These are phyloP conservation scores for Dictyostelium firmibasis DNA, from an alignment of 78 protist genomes.

Conservation along the genomic window DNA sequence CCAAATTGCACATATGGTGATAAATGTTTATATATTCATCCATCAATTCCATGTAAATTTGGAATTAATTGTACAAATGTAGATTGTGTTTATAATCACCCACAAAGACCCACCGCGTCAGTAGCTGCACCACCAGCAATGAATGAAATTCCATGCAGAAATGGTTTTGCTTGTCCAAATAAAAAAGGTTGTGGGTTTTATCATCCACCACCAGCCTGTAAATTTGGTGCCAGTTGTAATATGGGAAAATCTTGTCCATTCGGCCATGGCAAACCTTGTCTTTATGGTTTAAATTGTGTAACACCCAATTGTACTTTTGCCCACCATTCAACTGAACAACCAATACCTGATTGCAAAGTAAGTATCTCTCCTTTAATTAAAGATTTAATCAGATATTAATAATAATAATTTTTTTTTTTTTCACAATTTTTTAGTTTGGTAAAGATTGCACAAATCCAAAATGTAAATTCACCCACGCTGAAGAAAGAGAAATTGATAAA, in stretches of 20 bases:
- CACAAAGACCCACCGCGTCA: constrained; percentile 21
- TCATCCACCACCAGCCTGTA: constrained; percentile 68
- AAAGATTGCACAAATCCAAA: constrained; percentile 68
- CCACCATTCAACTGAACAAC: constrained; percentile 1
- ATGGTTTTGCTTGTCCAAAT: constrained; percentile 73
- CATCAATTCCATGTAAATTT: constrained; percentile 78
- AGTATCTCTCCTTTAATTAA: not conserved
- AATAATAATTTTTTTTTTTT: not conserved
- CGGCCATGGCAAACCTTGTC: constrained; percentile 69
- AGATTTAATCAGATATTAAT: not conserved
- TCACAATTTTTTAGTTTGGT: constrained; percentile 48
- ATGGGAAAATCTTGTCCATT: constrained; percentile 19
- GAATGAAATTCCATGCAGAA: constrained; percentile 32
- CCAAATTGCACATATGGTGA: constrained; percentile 78
- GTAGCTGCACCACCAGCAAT: not conserved
- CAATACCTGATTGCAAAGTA: constrained; percentile 58
- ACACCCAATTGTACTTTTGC: constrained; percentile 61
- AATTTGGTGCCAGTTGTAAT: constrained; percentile 36
- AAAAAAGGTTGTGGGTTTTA: constrained; percentile 41
- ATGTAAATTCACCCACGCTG: constrained; percentile 54
- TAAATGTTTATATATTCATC: constrained; percentile 82
- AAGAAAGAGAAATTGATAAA: constrained; percentile 1
- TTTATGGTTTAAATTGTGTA: constrained; percentile 33
- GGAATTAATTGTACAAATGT: constrained; percentile 70
- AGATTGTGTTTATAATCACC: constrained; percentile 56